A percentile compares a stretch with the other conserved stretches of the same genome.
Evolutionary conservation across 768 basidiomycete genomes (phyloP).

Genomic region (Amanita rimosa): DNA sequence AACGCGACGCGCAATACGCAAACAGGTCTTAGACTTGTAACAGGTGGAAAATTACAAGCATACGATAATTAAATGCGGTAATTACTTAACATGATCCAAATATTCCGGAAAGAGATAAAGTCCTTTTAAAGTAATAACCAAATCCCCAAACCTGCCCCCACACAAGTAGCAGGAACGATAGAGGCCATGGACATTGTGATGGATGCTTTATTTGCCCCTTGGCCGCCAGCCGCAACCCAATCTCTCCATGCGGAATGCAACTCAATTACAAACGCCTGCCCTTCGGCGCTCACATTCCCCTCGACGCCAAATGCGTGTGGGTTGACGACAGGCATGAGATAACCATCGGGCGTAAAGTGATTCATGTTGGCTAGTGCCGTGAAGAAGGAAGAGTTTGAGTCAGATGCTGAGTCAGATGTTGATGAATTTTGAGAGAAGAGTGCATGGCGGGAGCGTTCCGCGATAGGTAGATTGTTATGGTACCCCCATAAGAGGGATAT

Average conservation of each 20-base stretch:
- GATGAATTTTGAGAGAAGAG: slow-evolving; percentile 14
- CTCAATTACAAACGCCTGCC: slow-evolving; percentile 67
- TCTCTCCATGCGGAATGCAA: slow-evolving; percentile 70
- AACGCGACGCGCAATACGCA: no score
- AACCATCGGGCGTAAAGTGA: slow-evolving; percentile 50
- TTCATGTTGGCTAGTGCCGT: slow-evolving; percentile 13
- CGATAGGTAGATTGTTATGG: slow-evolving; percentile 39
- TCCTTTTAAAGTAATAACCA: not conserved
- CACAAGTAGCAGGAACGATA: not conserved
- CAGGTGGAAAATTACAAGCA: no score
- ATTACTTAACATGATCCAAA: no score
- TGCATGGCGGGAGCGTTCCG: slow-evolving; percentile 42
- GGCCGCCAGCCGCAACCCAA: slow-evolving; percentile 49
- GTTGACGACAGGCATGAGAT: slow-evolving; percentile 68
- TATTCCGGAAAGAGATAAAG: no score
- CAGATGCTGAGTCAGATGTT: slow-evolving; percentile 6
- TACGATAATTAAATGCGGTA: no score
- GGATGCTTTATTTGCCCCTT: slow-evolving; percentile 32
- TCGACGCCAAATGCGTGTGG: slow-evolving; percentile 40
- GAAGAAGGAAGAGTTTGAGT: slow-evolving; percentile 8
- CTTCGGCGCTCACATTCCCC: slow-evolving; percentile 58
- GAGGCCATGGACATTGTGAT: not conserved
- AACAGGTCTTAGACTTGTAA: no score
- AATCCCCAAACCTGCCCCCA: not conserved
- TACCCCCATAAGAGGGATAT: slow-evolving; percentile 43